Base-by-base conservation (phyloP, 495 filamentous ascomycete species). In the Hyaloscypha variabilis region DNA sequence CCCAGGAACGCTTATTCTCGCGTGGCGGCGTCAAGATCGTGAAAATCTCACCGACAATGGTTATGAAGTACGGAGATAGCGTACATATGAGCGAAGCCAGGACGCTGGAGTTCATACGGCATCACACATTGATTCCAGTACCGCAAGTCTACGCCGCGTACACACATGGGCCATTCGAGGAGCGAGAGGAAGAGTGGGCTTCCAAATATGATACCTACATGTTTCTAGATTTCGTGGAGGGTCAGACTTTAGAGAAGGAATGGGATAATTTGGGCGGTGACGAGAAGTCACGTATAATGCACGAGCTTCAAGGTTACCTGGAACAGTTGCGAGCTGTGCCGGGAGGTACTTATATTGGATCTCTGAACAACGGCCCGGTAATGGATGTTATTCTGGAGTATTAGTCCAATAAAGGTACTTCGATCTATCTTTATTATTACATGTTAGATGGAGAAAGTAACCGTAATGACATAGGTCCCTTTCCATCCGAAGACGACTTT, bases 301-400 rank as follows among this genome's bases (percentile, higher is more conserved):
- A 51, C 49, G 49, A 51, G 49, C 49, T 51, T 51, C 49, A 51
- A 51, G 49, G 49, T 51, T 51, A 51, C 49, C 49, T 51, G 49
- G 49, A 51, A 51, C 49, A 51, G 49, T 51, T 51, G 49, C 49
- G 49, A 51, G 49, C 49, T 51, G 49, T 51, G 49, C 49, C 49
- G 49, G 49, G 49, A 51, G 49, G 49, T 51, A 51, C 49, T 51
- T 51, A 51, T 51, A 51, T 51, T 51, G 49, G 49, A 51, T 51
- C 49, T 51, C 4, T 51, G 4, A 51, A 51, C 49, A 51, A 51
- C 23, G 14, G 49, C 49, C 49, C 49, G 49, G 49, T 51, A 51
- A 51, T 51, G 49, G 49, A 51, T 51, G 49, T 51, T 24, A 51
- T 51, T 24, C 49, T 51, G 49, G 49, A 51, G 49, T 51, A 51